A percentile compares a stretch with the other conserved stretches of the same genome.
Evolutionary conservation across 257 asterid species (phyloP).

Genomic region (Ajuga chamaepitys): DNA sequence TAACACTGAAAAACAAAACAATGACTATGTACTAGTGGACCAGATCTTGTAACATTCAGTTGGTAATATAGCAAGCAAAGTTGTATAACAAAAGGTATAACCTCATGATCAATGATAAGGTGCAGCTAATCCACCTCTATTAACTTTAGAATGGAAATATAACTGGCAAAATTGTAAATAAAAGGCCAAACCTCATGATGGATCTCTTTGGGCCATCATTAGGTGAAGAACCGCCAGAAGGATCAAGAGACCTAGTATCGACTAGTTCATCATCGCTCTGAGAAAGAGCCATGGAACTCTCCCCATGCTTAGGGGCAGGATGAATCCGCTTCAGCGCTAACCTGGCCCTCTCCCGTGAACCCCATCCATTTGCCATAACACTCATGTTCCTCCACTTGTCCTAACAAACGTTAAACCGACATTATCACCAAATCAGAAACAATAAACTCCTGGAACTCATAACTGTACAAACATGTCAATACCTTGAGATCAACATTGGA

Average conservation of each 20-base stretch:
- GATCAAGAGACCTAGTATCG: conserved; percentile 46
- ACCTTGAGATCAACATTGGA: conserved; percentile 99
- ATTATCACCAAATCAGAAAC: conserved; percentile 14
- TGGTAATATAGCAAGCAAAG: neutral
- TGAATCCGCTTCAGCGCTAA: conserved; percentile 61
- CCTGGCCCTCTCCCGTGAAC: conserved; percentile 79
- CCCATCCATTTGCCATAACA: conserved; percentile 94
- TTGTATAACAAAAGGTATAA: conserved; percentile 18
- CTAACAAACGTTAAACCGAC: conserved; percentile 28
- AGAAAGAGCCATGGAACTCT: conserved; percentile 44
- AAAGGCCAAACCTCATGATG: conserved; percentile 57
- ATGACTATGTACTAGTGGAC: neutral
- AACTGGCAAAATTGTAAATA: conserved; percentile 1
- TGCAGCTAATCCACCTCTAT: neutral
- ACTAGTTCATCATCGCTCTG: conserved; percentile 70
- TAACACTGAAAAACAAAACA: neutral
- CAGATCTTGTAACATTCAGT: neutral
- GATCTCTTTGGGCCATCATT: conserved; percentile 70
- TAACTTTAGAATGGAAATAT: neutral
- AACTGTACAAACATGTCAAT: neutral
- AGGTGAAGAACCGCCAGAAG: conserved; percentile 72
- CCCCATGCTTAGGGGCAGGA: conserved; percentile 56
- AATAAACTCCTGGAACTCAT: neutral
- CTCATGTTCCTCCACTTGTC: conserved; percentile 99
- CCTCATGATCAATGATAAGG: conserved; percentile 42